These are phyloP conservation scores for Sicyos edulis DNA, from an alignment of 306 rosid genomes.

Conservation along the genomic window DNA sequence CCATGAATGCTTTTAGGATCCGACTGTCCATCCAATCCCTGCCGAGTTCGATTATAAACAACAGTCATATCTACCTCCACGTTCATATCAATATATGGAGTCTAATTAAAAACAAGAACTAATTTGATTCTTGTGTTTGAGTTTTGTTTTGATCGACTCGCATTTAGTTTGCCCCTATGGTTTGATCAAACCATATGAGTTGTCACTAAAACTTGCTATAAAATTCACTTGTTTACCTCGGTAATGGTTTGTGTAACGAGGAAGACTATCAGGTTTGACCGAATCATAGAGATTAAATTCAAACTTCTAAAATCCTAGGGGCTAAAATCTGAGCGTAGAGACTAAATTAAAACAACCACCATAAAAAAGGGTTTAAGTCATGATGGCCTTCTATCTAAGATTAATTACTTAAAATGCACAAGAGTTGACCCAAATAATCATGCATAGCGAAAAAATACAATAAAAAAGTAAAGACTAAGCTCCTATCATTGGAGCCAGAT, in stretches of 20 bases:
- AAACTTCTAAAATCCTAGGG: too few species aligned
- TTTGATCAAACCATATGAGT: neutral
- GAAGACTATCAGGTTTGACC: too few species aligned
- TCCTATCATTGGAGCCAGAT: neutral
- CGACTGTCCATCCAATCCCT: conserved; percentile 50
- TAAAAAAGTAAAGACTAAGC: neutral
- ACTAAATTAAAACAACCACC: too few species aligned
- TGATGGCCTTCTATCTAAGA: too few species aligned
- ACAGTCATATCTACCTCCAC: neutral
- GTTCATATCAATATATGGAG: neutral
- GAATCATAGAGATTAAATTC: too few species aligned
- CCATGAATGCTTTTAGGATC: conserved; percentile 53
- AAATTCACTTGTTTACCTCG: neutral
- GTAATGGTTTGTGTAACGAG: neutral
- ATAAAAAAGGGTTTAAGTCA: too few species aligned
- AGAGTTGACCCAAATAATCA: too few species aligned
- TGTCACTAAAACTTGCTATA: neutral
- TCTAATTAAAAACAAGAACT: neutral
- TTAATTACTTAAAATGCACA: too few species aligned
- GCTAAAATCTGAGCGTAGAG: too few species aligned
- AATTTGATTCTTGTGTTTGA: neutral
- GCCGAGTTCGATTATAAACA: neutral
- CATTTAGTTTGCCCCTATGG: neutral
- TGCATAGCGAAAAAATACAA: too few species aligned
- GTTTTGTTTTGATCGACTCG: neutral